A percentile compares a stretch with the other conserved stretches of the same genome.
phyloP scores from a whole-genome alignment of 805 yeast species.

The Phaffomyces antillensis region DNA sequence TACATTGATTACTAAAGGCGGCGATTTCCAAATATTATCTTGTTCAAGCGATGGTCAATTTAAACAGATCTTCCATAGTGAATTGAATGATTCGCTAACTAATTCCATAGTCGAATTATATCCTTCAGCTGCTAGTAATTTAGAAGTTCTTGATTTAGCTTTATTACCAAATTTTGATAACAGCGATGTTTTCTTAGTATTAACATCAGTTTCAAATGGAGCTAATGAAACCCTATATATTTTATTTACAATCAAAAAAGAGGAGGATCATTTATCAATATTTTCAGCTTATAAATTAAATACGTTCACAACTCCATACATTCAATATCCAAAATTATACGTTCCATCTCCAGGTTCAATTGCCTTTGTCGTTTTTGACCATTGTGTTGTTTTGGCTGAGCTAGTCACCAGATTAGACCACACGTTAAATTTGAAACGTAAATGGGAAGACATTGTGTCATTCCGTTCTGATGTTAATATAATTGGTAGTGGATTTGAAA shows the following conservation, averaged over 20 bases:
- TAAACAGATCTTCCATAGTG: constrained; percentile 30
- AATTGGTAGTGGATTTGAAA: constrained; percentile 54
- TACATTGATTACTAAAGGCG: constrained; percentile 34
- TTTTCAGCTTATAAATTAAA: constrained; percentile 63
- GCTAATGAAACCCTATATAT: constrained; percentile 33
- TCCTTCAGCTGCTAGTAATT: constrained; percentile 43
- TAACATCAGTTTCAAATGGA: constrained; percentile 30
- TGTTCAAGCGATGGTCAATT: constrained; percentile 39
- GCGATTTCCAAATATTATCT: constrained; percentile 43
- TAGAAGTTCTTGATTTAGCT: constrained; percentile 58
- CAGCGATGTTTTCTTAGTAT: constrained; percentile 38
- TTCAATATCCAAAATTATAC: constrained; percentile 39
- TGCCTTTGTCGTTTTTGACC: constrained; percentile 52
- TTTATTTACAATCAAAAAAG: constrained; percentile 46
- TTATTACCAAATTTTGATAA: constrained; percentile 32
- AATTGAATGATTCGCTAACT: constrained; percentile 29
- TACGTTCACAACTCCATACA: constrained; percentile 31
- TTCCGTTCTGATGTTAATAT: constrained; percentile 47
- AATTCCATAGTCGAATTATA: constrained; percentile 39
- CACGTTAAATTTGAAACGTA: constrained; percentile 28
- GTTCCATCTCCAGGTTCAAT: constrained; percentile 54
- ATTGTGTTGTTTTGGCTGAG: constrained; percentile 62
- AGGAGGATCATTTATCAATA: constrained; percentile 43
- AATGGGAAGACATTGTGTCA: constrained; percentile 78
- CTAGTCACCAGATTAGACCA: constrained; percentile 34